These are phyloP conservation scores for Xylariaceae sp. DNA, from an alignment of 2,329 filamentous ascomycete genomes.

Conservation along the genomic window DNA sequence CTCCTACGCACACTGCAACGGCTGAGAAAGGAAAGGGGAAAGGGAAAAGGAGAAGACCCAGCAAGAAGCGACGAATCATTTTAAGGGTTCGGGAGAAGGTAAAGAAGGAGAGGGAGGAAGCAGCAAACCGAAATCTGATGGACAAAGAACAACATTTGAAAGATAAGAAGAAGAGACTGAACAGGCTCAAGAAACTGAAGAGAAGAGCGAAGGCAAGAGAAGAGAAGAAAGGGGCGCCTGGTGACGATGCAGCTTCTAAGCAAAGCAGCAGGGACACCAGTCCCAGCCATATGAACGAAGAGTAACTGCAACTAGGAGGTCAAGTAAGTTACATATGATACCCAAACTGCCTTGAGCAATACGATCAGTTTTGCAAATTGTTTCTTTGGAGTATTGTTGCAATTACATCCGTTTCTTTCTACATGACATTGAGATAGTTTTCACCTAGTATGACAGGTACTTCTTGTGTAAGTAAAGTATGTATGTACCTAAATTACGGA, in stretches of 20 bases:
- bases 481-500: too few species aligned
- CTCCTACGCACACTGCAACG: constrained; percentile 2
- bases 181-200: constrained; percentile 62
- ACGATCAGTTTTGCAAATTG: background rate
- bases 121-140: constrained; percentile 42
- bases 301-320: too few species aligned
- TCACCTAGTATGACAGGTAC: too few species aligned
- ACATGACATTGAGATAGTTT: too few species aligned
- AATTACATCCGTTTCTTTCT: too few species aligned
- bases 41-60: constrained; percentile 47
- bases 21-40: constrained; percentile 20
- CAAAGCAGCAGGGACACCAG: constrained; percentile 12
- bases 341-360: background rate
- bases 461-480: too few species aligned
- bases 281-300: background rate
- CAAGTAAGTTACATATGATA: background rate
- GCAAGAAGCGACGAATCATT: constrained; percentile 62
- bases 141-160: constrained; percentile 59
- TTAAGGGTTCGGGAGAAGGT: constrained; percentile 49
- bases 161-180: constrained; percentile 65
- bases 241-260: constrained; percentile 27
- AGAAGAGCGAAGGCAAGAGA: constrained; percentile 60
- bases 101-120: constrained; percentile 45
- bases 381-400: too few species aligned
- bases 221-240: constrained; percentile 46